Base-by-base conservation (phyloP, 352 stramenopile genomes). In the Pelagophyceae sp. region DNA sequence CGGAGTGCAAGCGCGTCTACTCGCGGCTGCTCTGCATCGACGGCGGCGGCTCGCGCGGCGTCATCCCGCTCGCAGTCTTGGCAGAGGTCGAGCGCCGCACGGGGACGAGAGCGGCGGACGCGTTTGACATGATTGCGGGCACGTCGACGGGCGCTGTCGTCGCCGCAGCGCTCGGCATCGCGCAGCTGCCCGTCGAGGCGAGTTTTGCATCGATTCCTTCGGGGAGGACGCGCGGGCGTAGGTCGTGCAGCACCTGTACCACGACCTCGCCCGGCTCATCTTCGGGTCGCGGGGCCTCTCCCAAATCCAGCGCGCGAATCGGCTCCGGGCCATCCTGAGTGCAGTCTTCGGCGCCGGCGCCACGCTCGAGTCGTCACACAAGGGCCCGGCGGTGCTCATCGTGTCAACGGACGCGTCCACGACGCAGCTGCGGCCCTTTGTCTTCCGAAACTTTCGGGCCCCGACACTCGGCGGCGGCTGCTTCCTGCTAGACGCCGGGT, bases 401-500 rank as follows among this genome's bases (percentile, higher is more conserved):
- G 37, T 74, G 2, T 33, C 67, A 37, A 74, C 67, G 35, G 67
- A 74, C 67, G 67, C 67, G 67, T 74, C 67, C 2, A 74, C 67
- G 35, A 20, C 23, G 25, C 33, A 19, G 15, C 38, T 74, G 2
- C 33, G 67, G 23, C 67, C 67, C 23, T 50, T 58, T 20, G 5
- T 74, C 33, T 74, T 74, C 33, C 67, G 67, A 1, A 40, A 31
- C 38, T 74, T 58, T 37, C 15, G 15, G 25, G 17, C n/a, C 11
- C 67, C 67, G 35, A 32, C 37, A 32, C 23, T 11, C 67, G 25
- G 31, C 15, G 67, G 35, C 67, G 61, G n/a, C 61, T 31, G 20
- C 35, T 58, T 40, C 35, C 67, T 74, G 35, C 5, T 58, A 33
- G 61, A 71, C 61, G 61, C 61, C 20, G 11, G 61, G 33, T 37